These are phyloP conservation scores for Hyphopichia burtonii DNA, from an alignment of 1,139 yeast genomes.

Conservation along the genomic window DNA sequence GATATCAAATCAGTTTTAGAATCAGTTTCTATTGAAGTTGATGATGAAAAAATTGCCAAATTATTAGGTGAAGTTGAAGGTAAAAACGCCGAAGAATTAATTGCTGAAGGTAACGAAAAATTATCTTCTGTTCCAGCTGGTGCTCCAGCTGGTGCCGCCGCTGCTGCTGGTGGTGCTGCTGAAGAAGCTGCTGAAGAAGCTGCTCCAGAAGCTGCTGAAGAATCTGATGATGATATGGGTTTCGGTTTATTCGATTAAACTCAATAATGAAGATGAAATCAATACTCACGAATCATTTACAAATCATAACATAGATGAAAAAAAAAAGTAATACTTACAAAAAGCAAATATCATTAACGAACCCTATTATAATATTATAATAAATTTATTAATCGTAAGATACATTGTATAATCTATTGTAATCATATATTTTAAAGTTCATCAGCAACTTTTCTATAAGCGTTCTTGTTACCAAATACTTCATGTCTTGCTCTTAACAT, in stretches of 20 bases:
- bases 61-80: conserved; percentile 92
- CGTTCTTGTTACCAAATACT: conserved; percentile 80
- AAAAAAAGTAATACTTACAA: background rate
- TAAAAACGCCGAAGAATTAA: conserved; percentile 86
- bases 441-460: conserved; percentile 57
- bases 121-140: conserved; percentile 97
- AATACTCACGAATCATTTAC: conserved; percentile 1
- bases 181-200: conserved; percentile 59
- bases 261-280: conserved; percentile 1
- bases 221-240: conserved; percentile 54
- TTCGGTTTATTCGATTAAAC: conserved; percentile 53
- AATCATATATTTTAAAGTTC: conserved; percentile 34
- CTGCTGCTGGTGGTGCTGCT: conserved; percentile 67
- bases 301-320: background rate
- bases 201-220: conserved; percentile 62
- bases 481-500: conserved; percentile 63
- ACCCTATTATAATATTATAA: conserved; percentile 1
- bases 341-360: background rate
- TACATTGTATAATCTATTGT: background rate
- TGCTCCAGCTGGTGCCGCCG: conserved; percentile 77
- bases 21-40: conserved; percentile 95
- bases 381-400: background rate
- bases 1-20: conserved; percentile 87
- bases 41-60: conserved; percentile 80
- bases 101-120: conserved; percentile 94